A percentile compares a stretch with the other conserved stretches of the same genome.
phyloP scores from a whole-genome alignment of 2,329 filamentous ascomycete species.

The Seiridium unicorne region DNA sequence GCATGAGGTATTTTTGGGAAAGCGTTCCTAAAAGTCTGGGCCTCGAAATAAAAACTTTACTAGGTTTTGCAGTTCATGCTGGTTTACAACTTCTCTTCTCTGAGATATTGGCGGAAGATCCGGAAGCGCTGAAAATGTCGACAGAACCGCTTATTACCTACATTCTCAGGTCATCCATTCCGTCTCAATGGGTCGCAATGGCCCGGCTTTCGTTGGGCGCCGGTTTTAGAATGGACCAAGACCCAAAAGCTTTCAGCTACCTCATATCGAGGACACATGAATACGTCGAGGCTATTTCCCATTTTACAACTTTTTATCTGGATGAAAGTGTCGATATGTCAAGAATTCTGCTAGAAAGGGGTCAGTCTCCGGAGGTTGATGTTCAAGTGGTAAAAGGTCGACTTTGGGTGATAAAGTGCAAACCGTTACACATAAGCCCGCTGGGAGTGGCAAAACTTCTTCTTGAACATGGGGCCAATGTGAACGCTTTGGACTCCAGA shows the following conservation, averaged over 20 bases:
- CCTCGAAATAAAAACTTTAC: background rate
- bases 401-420: too few species aligned
- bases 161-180: too few species aligned
- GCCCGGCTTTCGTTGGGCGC: background rate
- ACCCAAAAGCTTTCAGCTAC: background rate
- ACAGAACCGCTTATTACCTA: background rate
- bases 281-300: too few species aligned
- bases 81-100: conserved; percentile 4
- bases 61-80: background rate
- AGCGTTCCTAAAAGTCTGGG: conserved; percentile 4
- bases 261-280: too few species aligned
- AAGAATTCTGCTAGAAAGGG: background rate
- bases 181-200: too few species aligned
- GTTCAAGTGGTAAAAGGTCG: background rate
- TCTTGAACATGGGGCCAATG: conserved; percentile 1
- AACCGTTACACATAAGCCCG: background rate
- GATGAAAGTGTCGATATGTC: background rate
- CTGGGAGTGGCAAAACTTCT: background rate
- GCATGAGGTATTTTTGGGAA: conserved; percentile 11
- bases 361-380: background rate
- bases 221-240: background rate
- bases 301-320: too few species aligned
- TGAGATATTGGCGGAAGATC: conserved; percentile 6
- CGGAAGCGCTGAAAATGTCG: conserved; percentile 6
- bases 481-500: background rate